phyloP scores from a whole-genome alignment of 495 filamentous ascomycete genomes.

The Penicillium alfredii region DNA sequence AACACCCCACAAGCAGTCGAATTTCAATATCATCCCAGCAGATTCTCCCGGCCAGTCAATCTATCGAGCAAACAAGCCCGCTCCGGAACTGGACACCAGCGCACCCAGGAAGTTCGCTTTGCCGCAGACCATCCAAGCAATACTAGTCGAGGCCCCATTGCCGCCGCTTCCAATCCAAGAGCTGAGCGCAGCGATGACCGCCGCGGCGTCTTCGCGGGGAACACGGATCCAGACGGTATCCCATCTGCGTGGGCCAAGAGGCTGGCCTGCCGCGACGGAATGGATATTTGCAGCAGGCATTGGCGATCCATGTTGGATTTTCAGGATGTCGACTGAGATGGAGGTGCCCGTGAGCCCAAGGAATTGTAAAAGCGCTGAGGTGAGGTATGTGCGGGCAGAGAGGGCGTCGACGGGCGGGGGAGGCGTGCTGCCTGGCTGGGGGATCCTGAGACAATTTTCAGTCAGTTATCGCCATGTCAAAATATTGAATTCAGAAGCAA shows the following conservation, averaged over 20 bases:
- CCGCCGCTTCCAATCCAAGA: conserved; percentile 49
- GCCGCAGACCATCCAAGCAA: conserved; percentile 54
- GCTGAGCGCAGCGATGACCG: conserved; percentile 61
- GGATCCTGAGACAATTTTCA: conserved; percentile 12
- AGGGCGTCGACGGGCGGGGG: conserved; percentile 58
- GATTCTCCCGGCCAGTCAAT: too few relatives aligned
- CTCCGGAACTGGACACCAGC: conserved; percentile 38
- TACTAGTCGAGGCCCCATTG: conserved; percentile 31
- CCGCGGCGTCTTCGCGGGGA: conserved; percentile 59
- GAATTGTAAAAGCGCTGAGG: conserved; percentile 68
- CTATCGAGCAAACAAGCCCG: conserved; percentile 37
- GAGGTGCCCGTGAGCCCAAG: conserved; percentile 71
- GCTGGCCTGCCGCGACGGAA: neutral
- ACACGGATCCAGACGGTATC: conserved; percentile 66
- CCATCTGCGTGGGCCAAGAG: conserved; percentile 1
- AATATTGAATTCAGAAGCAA: too few relatives aligned
- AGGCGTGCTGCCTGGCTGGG: conserved; percentile 22
- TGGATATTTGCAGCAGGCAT: neutral
- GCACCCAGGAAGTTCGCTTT: conserved; percentile 51
- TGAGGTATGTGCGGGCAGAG: conserved; percentile 67
- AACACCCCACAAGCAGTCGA: neutral
- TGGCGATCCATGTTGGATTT: conserved; percentile 35
- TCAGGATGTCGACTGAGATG: conserved; percentile 76
- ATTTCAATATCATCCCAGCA: too few relatives aligned
- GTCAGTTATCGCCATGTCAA: too few relatives aligned